Base-by-base conservation (phyloP, 345 rosid genomes). In the Citrus unshiu region DNA sequence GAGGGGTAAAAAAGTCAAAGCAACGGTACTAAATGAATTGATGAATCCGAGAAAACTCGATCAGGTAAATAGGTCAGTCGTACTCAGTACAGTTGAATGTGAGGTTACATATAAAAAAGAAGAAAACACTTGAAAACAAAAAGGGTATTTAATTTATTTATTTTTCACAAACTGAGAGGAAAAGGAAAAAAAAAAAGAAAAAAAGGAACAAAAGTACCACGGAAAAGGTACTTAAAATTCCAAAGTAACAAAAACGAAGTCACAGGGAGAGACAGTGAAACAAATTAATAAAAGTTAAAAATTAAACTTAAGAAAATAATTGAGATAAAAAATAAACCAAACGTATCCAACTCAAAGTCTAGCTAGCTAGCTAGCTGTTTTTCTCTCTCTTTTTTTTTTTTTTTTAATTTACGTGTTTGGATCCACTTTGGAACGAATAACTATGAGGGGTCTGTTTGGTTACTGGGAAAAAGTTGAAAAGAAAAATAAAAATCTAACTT, bases 201-300 rank as follows among this genome's bases (percentile, higher is more conserved):
- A 34, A 34, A 4, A 34, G 4, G 7, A 35, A 35, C 37, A 35
- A 43, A 77, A 43, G 83, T 81, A 81, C 83, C 80, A 81, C 83
- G 83, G 83, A 74, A 81, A 62, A 40, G 66, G 77, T 81, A 81
- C 83, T 37, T 21, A 60, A 25, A 60, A 18, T 54, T 49, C 74
- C 22, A 30, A 68, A 12, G 72, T 5, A 6, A 19, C 25, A 34
- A 63, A 29, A 65, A 65, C 24, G 34, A 7, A 19, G 22, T 1
- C 1, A 19, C 9, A 25, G 24, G 40, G 35, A 14, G 32, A 60
- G 27, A 34, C 5, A 18, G 24, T 30, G 68, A 63, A 32, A 29
- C 4, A 4, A 30, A 21, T 4, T 14, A 8, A 59, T 35, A 1
- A n/a, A 6, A 59, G 39, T 22, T 43, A 4, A 32, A 65, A 34